These are phyloP conservation scores for Termitomyces sp. DNA, from an alignment of 768 basidiomycete species.

Conservation along the genomic window DNA sequence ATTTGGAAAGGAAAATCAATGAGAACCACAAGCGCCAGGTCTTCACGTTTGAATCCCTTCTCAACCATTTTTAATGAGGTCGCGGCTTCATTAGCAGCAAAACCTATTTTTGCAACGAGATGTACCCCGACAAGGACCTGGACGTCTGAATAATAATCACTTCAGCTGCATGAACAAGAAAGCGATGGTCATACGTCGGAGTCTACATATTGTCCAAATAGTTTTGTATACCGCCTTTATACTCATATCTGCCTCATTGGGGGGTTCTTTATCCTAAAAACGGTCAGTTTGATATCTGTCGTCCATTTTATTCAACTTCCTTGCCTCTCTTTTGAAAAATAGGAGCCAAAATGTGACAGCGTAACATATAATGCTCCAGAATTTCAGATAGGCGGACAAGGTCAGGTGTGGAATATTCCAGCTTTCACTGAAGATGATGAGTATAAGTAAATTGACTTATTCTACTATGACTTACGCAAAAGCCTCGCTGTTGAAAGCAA, in stretches of 20 bases:
- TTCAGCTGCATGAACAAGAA: not conserved
- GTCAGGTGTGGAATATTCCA: constrained; percentile 75
- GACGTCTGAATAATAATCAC: constrained; percentile 53
- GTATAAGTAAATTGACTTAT: not conserved
- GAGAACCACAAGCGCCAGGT: constrained; percentile 90
- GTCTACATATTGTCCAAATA: constrained; percentile 90
- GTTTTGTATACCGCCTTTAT: constrained; percentile 87
- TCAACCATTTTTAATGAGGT: constrained; percentile 93
- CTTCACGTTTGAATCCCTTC: constrained; percentile 93
- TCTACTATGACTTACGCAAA: constrained; percentile 56
- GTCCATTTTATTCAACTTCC: constrained; percentile 7
- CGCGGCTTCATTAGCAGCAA: constrained; percentile 89
- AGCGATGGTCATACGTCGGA: constrained; percentile 61
- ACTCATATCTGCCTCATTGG: constrained; percentile 81
- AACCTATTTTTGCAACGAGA: constrained; percentile 89
- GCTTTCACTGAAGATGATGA: constrained; percentile 39
- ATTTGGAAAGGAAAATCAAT: constrained; percentile 99
- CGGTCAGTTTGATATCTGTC: not conserved
- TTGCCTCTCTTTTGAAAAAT: constrained; percentile 85
- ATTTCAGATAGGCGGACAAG: constrained; percentile 75
- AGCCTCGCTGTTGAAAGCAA: constrained; percentile 92
- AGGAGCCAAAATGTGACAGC: constrained; percentile 84
- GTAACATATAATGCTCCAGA: constrained; percentile 81
- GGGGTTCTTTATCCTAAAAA: constrained; percentile 58
- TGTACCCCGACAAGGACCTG: constrained; percentile 85